A percentile compares a stretch with the other conserved stretches of the same genome.
Conservation (phyloP, 805 yeast species). For the Starmerella kuoi region DNA sequence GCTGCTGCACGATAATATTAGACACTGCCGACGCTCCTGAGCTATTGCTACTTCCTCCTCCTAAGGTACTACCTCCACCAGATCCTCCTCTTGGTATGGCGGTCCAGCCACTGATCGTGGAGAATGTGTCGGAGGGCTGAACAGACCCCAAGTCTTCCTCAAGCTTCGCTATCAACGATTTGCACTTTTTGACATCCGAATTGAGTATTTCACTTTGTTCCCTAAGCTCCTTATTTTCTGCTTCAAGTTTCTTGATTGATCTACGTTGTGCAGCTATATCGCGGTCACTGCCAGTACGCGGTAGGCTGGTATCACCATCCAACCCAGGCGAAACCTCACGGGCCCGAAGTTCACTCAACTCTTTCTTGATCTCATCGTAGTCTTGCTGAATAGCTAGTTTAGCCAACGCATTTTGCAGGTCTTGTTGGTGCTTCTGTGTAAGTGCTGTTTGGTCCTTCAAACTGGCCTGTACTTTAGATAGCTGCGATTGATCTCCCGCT, state of each 20-base stretch:
- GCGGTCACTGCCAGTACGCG: background rate
- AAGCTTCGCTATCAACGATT: slow-evolving; percentile 42
- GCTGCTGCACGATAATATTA: slow-evolving; percentile 84
- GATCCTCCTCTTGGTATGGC: slow-evolving; percentile 29
- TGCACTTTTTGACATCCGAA: slow-evolving; percentile 29
- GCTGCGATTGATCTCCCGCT: slow-evolving; percentile 1
- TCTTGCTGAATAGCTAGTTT: slow-evolving; percentile 32
- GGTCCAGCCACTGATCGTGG: slow-evolving; percentile 30
- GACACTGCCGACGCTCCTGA: slow-evolving; percentile 26
- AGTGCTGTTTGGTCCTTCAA: slow-evolving; percentile 1
- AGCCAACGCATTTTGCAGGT: slow-evolving; percentile 5
- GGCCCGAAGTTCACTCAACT: background rate
- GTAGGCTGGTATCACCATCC: background rate
- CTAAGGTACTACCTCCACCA: slow-evolving; percentile 2
- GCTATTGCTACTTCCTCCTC: slow-evolving; percentile 16
- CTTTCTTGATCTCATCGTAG: slow-evolving; percentile 56
- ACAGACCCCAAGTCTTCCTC: slow-evolving; percentile 52
- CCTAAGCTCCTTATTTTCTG: background rate
- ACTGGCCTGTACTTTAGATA: slow-evolving; percentile 1
- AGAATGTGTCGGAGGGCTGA: slow-evolving; percentile 22
- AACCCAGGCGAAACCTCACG: background rate
- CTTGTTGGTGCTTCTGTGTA: slow-evolving; percentile 7
- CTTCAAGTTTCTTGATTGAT: background rate
- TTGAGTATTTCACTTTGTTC: slow-evolving; percentile 10
- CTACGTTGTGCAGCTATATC: slow-evolving; percentile 1